Percentiles rank a stretch among this genome's conserved stretches.
Conservation (phyloP, 257 asterid genomes). For the Galeopsis tetrahit region DNA sequence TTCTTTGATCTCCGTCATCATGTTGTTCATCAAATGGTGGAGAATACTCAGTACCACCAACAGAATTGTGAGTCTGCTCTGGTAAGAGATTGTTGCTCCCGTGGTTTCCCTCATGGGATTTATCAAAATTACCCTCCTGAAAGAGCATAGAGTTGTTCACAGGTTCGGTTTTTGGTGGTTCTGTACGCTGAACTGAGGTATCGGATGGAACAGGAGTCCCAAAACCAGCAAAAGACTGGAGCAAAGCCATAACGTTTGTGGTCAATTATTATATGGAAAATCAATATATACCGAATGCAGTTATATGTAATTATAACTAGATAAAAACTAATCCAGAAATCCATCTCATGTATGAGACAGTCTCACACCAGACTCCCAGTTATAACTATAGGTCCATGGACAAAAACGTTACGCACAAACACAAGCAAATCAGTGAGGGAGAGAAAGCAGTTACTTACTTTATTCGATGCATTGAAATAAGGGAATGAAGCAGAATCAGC, state of each 20-base stretch:
- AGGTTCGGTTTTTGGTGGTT: conserved; percentile 32
- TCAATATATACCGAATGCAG: conserved; percentile 4
- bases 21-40: conserved; percentile 65
- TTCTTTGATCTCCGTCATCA: conserved; percentile 63
- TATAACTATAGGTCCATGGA: background rate
- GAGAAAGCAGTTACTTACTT: conserved; percentile 47
- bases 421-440: conserved; percentile 5
- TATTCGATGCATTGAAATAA: conserved; percentile 45
- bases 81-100: conserved; percentile 35
- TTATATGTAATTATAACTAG: background rate
- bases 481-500: conserved; percentile 52
- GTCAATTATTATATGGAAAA: conserved; percentile 34
- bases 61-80: conserved; percentile 41
- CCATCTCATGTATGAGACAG: no score
- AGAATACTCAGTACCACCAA: conserved; percentile 50
- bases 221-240: conserved; percentile 50
- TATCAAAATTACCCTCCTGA: conserved; percentile 49
- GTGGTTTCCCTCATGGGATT: conserved; percentile 43
- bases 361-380: no score
- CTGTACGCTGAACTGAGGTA: conserved; percentile 34
- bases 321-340: no score
- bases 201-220: conserved; percentile 49
- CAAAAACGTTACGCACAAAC: background rate
- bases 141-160: conserved; percentile 31
- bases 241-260: conserved; percentile 44